These are phyloP conservation scores for Hyaloraphidium curvatum DNA, from an alignment of 192 early-diverging fungal genomes.

Conservation along the genomic window DNA sequence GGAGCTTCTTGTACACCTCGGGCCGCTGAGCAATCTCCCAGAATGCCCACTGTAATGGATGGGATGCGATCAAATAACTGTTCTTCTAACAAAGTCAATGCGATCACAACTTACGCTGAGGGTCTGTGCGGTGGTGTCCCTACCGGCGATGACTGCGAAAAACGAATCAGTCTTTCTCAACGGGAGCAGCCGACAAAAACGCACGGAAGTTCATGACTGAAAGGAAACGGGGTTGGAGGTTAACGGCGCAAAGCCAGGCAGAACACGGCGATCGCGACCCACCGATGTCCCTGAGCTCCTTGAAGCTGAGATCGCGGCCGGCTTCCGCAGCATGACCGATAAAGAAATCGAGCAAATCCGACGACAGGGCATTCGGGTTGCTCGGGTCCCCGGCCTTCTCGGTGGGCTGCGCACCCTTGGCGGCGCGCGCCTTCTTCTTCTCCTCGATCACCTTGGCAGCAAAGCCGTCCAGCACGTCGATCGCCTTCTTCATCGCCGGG, in stretches of 20 bases:
- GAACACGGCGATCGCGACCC: slow-evolving; percentile 5
- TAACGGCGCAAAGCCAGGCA: no score
- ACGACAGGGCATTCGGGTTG: no score
- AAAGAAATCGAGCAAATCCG: slow-evolving; percentile 15
- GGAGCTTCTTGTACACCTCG: slow-evolving; percentile 7
- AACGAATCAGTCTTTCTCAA: no score
- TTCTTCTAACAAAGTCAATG: no score
- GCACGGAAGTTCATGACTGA: no score
- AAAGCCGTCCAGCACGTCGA: not conserved
- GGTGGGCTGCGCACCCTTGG: no score
- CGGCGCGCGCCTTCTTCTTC: not conserved
- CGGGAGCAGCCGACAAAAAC: no score
- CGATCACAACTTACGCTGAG: no score
- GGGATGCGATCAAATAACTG: no score
- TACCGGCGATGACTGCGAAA: slow-evolving; percentile 19
- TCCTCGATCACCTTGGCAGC: not conserved
- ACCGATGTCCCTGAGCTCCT: slow-evolving; percentile 18
- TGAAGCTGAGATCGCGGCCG: slow-evolving; percentile 14
- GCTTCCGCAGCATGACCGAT: slow-evolving; percentile 18
- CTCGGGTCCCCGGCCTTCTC: no score
- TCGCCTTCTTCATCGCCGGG: not conserved
- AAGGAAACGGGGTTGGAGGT: no score
- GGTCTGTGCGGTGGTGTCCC: slow-evolving; percentile 37
- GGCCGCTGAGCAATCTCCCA: slow-evolving; percentile 23
- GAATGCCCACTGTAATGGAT: slow-evolving; percentile 40